These are phyloP conservation scores for Hyaloscypha hepaticicola DNA, from an alignment of 495 filamentous ascomycete species.

Conservation along the genomic window DNA sequence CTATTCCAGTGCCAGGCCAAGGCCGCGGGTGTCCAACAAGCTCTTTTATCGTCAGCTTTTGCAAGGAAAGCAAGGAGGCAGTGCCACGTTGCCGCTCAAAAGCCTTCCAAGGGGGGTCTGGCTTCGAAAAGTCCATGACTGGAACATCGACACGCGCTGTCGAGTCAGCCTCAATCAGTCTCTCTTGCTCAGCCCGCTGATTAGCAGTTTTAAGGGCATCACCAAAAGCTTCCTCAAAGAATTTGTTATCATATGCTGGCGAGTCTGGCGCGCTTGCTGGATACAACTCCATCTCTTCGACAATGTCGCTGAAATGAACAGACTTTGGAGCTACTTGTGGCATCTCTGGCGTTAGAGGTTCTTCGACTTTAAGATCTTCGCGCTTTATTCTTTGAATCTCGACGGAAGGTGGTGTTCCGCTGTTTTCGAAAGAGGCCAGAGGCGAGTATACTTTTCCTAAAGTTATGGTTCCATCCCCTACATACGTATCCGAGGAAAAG, in stretches of 20 bases:
- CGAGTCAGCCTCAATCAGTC: slow-evolving; percentile 56
- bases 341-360: slow-evolving; percentile 39
- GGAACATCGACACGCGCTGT: slow-evolving; percentile 57
- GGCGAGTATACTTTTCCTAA: slow-evolving; percentile 31
- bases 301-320: slow-evolving; percentile 40
- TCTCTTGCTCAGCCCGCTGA: slow-evolving; percentile 57
- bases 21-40: background rate
- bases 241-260: slow-evolving; percentile 40
- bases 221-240: slow-evolving; percentile 47
- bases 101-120: slow-evolving; percentile 55
- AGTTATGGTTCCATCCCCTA: slow-evolving; percentile 20
- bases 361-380: slow-evolving; percentile 43
- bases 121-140: slow-evolving; percentile 58
- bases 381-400: slow-evolving; percentile 33
- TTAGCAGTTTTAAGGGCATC: slow-evolving; percentile 32
- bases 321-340: slow-evolving; percentile 36
- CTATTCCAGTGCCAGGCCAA: slow-evolving; percentile 43
- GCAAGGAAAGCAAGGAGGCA: background rate
- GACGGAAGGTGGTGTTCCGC: slow-evolving; percentile 22
- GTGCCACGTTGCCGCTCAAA: slow-evolving; percentile 5
- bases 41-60: slow-evolving; percentile 18
- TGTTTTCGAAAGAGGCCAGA: slow-evolving; percentile 29
- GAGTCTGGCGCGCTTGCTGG: slow-evolving; percentile 31
- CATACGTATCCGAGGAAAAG: slow-evolving; percentile 19
- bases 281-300: slow-evolving; percentile 20